Base-by-base conservation (phyloP, 2,329 filamentous ascomycete species). In the Tolypocladium pustulatum region DNA sequence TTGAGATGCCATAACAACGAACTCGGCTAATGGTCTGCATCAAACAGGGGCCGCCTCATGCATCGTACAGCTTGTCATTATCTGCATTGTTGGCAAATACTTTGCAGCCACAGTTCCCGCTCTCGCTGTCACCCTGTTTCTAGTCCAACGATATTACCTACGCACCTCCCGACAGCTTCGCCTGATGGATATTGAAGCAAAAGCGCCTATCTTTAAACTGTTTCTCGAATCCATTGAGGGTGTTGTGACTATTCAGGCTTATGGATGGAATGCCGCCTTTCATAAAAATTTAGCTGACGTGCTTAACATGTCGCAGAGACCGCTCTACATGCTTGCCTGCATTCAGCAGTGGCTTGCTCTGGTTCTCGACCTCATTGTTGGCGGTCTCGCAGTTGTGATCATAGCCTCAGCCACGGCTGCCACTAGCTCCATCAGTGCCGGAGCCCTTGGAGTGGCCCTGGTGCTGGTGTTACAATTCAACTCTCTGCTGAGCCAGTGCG, bases 331-430 rank as follows among this genome's bases (percentile, higher is more conserved):
- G 9, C 71, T 80, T 13, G 75, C 72, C 56, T 74, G 74, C 25
- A 75, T 81, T 15, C 79, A 81, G 61, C 69, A 75, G 25, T 82
- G 78, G 78, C 68, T 81, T 1, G 73, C 69, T 0, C 65, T 82
- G 3, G 76, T 78, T 1, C 65, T 81, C 7, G 77, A 81, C 59
- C 64, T 82, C 3, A 53, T 65, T 6, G 75, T 80, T 0, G 74
- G 77, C 0, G 73, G 66, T 1, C 70, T 82, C 30, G 78, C 77
- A 1, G 71, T 76, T 0, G 61, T 80, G 2, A 64, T 82, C 4
- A 75, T 81, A 15, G 66, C 56, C 30, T 65, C 80, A 2, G 75
- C 78, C 1, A 73, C 79, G 15, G 58, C 63, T 41, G 61, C 67
- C 10, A 59, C 61, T 37, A 61, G 61, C 3, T 62, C 60, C 12